Evolutionary conservation across 2,329 filamentous ascomycete species (phyloP).

Genomic region (Penicillium freii): DNA sequence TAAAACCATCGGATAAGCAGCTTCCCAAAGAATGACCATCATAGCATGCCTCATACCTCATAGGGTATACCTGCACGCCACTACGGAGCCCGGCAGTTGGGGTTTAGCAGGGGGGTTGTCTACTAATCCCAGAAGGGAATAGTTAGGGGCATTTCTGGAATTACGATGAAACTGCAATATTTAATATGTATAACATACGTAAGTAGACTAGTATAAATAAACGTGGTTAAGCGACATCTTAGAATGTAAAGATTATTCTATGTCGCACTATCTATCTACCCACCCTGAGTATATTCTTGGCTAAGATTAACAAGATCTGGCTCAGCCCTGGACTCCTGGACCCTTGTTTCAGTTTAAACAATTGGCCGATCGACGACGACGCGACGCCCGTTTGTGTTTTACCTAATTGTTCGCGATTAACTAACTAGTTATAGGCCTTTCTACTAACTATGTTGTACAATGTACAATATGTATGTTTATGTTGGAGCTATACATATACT

Average conservation of each 20-base stretch:
- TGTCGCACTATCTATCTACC: not conserved
- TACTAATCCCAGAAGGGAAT: slow-evolving; percentile 15
- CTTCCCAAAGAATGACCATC: not conserved
- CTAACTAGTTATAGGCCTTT: not conserved
- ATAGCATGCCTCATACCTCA: not conserved
- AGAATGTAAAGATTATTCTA: not conserved
- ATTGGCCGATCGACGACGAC: slow-evolving; percentile 13
- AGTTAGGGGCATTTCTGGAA: not conserved
- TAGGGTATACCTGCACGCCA: slow-evolving; percentile 2
- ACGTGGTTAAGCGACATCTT: not conserved
- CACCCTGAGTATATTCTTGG: slow-evolving; percentile 4
- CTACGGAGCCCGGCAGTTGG: slow-evolving; percentile 23
- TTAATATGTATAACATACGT: not conserved
- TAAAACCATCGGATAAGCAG: not conserved
- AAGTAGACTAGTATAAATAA: not conserved
- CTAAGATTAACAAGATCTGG: slow-evolving; percentile 15
- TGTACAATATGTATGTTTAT: not conserved
- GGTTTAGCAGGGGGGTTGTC: slow-evolving; percentile 8
- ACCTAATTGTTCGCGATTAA: slow-evolving; percentile 7
- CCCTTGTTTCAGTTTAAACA: slow-evolving; percentile 18
- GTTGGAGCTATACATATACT: not conserved
- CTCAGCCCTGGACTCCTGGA: slow-evolving; percentile 19
- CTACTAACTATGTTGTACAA: not conserved
- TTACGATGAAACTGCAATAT: not conserved
- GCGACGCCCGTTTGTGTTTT: slow-evolving; percentile 7